A percentile compares a stretch with the other conserved stretches of the same genome.
Conservation (phyloP, 2,329 filamentous ascomycete species). For the Venturia carpophila region DNA sequence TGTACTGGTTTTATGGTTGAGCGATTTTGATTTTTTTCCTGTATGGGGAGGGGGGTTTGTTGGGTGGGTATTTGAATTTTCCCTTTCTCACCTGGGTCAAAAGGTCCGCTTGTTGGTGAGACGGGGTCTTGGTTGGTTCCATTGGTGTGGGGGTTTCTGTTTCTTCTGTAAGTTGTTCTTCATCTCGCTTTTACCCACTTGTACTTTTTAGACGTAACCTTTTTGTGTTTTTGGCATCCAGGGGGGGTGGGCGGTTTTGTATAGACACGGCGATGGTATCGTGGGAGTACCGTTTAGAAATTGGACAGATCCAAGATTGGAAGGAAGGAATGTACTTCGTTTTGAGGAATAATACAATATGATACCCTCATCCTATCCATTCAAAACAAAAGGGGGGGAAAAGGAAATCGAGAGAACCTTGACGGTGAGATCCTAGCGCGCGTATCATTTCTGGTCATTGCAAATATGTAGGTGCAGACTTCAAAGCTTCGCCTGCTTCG, state of each 20-base stretch:
- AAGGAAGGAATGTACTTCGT: not conserved
- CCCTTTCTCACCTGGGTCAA: too few relatives aligned
- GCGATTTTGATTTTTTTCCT: too few relatives aligned
- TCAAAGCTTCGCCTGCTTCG: slow-evolving; percentile 13
- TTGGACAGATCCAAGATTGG: not conserved
- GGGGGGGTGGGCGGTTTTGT: too few relatives aligned
- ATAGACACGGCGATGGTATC: too few relatives aligned
- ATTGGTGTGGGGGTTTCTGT: too few relatives aligned
- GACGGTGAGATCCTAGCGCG: not conserved
- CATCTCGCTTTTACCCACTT: not conserved
- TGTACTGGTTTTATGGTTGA: slow-evolving; percentile 41
- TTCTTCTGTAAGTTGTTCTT: not conserved
- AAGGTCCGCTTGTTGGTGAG: too few relatives aligned
- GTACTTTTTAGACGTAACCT: not conserved
- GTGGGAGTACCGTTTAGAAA: not conserved
- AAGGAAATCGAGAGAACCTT: not conserved
- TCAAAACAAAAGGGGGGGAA: not conserved
- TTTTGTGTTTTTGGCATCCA: not conserved
- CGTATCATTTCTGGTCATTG: not conserved
- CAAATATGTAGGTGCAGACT: not conserved
- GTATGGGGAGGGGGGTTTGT: not conserved
- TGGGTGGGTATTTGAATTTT: not conserved
- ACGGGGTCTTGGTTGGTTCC: not conserved
- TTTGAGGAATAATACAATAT: not conserved
- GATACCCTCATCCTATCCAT: not conserved